Evolutionary conservation across 2,329 filamentous ascomycete species (phyloP).

Genomic region (Fusarium foetens): DNA sequence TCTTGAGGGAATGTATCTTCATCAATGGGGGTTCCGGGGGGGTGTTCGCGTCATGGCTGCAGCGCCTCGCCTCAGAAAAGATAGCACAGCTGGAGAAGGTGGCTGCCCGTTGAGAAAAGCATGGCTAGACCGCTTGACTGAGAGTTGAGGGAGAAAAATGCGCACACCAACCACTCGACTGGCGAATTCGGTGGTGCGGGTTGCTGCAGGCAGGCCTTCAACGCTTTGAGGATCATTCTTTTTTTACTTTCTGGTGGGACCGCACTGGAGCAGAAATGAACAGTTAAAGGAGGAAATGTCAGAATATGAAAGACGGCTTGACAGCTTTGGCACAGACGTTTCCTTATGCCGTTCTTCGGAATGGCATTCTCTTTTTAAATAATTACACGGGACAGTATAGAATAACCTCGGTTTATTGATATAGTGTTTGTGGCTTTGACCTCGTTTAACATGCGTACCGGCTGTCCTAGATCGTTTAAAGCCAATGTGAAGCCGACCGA

Average conservation of each 20-base stretch:
- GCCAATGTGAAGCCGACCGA: too few species aligned
- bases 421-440: accelerated
- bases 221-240: accelerated
- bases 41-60: too few species aligned
- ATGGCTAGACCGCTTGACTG: too few species aligned
- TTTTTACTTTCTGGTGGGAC: background rate
- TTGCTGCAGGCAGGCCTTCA: background rate
- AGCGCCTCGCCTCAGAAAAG: too few species aligned
- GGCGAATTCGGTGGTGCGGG: accelerated
- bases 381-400: accelerated
- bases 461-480: background rate
- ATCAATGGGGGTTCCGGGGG: background rate
- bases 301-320: too few species aligned
- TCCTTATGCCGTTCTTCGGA: accelerated
- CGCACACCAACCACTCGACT: accelerated
- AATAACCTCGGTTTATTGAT: accelerated
- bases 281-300: too few species aligned
- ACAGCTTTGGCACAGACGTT: accelerated
- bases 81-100: too few species aligned
- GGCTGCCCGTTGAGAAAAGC: too few species aligned
- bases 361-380: accelerated
- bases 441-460: too few species aligned
- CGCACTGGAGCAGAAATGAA: too few species aligned
- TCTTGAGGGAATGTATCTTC: background rate
- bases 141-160: background rate